Evolutionary conservation across 148 eudicot genomes (phyloP), one percentile per base, ranked within the genome.

Genomic region (Heliamphora exappendiculata): DNA sequence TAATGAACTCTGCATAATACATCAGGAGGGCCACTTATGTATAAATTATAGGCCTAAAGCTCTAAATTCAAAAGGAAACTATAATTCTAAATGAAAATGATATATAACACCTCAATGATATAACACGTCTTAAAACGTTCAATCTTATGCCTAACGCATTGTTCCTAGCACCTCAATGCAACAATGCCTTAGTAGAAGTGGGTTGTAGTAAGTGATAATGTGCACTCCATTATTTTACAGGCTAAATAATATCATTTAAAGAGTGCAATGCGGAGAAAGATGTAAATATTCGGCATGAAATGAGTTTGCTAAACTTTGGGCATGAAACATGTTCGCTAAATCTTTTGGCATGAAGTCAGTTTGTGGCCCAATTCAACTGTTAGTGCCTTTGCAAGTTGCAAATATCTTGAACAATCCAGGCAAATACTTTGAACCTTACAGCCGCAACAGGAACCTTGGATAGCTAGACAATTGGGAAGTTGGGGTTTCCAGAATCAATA

Each of bases 361-460:
- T n/a, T n/a, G n/a, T n/a, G n/a, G n/a, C n/a, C n/a, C n/a, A n/a
- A n/a, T n/a, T n/a, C n/a, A n/a, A n/a, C n/a, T n/a, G n/a, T n/a
- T n/a, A n/a, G n/a, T n/a, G n/a, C n/a, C n/a, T n/a, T 31, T 31
- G 10, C 54, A 50, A n/a, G 54, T 50, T 50, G 54, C 37, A 60
- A 60, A 60, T 14, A 4, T 14, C 13, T 60, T 14, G 39, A 60
- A 60, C n/a, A n/a, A n/a, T n/a, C n/a, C n/a, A n/a, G n/a, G n/a
- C n/a, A n/a, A n/a, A n/a, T n/a, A 60, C 66, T 29, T 60, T 34
- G 0, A 42, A 11, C 1, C 47, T 42, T 42, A 11, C 47, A 29
- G 37, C 65, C 65, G 12, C 7, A n/a, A 60, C 34, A 60, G 37
- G 66, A 60, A 60, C 66, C 66, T 60, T 60, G 66, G 66, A 59